A percentile compares a stretch with the other conserved stretches of the same genome.
phyloP scores from a whole-genome alignment of 73 alveolate species.

The Paramecium sexaurelia region DNA sequence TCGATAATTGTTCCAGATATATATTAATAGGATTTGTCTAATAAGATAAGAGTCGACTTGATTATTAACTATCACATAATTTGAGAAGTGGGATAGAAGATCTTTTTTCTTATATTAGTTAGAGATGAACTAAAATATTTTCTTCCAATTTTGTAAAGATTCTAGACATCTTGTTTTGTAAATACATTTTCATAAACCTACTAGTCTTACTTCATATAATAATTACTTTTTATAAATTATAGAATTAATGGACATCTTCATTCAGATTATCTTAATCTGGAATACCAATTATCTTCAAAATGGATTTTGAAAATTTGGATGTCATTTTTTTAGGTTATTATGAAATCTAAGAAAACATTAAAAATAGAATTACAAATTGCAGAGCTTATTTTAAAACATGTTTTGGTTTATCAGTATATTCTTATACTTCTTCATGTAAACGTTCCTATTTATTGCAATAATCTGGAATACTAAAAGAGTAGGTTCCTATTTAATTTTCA shows the following conservation, averaged over 20 bases:
- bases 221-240: not conserved
- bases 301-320: not conserved
- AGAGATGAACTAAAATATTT: not conserved
- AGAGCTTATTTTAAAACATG: not conserved
- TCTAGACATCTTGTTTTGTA: not conserved
- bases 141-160: not conserved
- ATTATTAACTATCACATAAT: not conserved
- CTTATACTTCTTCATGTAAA: not conserved
- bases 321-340: not conserved
- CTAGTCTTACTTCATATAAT: conserved; percentile 24
- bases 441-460: not conserved
- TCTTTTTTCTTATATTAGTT: not conserved
- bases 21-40: not conserved
- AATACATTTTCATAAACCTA: not conserved
- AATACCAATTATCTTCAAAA: not conserved
- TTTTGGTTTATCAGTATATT: conserved; percentile 1
- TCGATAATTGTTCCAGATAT: not conserved
- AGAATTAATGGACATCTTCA: not conserved
- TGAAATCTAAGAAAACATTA: not conserved
- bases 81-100: not conserved
- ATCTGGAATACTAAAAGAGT: not conserved
- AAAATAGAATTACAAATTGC: not conserved
- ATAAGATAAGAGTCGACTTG: not conserved
- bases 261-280: not conserved
- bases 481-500: not conserved